A percentile compares a stretch with the other conserved stretches of the same genome.
Evolutionary conservation across 78 protist genomes (phyloP).

Genomic region (Guillardia theta): DNA sequence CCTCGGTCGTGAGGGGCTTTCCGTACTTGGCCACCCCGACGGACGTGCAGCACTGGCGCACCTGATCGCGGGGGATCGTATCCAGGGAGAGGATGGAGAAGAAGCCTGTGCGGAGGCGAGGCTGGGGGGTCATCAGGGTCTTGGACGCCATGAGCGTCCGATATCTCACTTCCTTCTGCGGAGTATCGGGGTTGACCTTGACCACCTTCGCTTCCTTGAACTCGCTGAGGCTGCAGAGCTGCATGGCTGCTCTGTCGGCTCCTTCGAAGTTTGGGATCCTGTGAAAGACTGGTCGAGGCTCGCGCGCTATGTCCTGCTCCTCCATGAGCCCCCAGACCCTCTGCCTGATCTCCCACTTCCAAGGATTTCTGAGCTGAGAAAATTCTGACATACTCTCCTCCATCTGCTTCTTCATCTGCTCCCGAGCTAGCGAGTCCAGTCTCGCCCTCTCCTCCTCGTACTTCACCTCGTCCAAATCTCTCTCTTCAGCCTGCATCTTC

Average conservation of each 20-base stretch:
- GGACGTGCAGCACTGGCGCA: neutral
- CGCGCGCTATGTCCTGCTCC: neutral
- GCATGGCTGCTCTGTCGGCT: neutral
- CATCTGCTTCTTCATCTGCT: neutral
- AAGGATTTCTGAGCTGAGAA: neutral
- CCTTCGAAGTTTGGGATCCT: neutral
- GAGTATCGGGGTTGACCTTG: constrained; percentile 28
- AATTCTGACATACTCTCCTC: neutral
- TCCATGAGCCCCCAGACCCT: neutral
- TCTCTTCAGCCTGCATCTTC: too few relatives aligned
- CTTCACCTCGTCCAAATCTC: neutral
- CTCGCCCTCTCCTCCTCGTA: neutral
- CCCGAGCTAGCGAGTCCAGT: neutral
- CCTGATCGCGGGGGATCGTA: neutral
- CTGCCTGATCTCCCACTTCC: constrained; percentile 11
- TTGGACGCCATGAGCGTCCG: neutral
- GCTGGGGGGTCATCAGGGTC: constrained; percentile 1
- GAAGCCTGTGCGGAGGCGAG: constrained; percentile 19
- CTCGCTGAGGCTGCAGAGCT: neutral
- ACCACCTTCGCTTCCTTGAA: neutral
- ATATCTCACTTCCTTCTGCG: neutral
- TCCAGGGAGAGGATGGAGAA: neutral
- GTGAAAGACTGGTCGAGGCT: neutral
- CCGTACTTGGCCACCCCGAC: constrained; percentile 6
- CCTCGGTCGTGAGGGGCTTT: neutral